Evolutionary conservation across 495 filamentous ascomycete species (phyloP).

Genomic region (Daldinia grandis): DNA sequence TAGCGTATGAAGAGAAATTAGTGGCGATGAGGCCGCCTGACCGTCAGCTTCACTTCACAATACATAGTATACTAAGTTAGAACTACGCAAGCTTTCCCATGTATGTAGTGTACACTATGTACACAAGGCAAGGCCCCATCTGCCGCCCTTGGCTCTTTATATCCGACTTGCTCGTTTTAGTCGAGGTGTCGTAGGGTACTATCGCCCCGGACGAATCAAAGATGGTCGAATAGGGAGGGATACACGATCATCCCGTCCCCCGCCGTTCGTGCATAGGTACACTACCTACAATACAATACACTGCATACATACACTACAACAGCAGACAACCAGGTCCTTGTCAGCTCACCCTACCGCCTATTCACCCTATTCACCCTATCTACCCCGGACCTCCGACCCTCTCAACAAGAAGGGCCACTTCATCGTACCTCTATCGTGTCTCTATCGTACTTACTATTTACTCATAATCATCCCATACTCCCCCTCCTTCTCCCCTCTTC

Average conservation of each 20-base stretch:
- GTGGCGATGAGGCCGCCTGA: not conserved
- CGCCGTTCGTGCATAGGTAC: constrained; percentile 32
- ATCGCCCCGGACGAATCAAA: constrained; percentile 33
- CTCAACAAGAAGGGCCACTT: constrained; percentile 33
- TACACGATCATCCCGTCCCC: constrained; percentile 26
- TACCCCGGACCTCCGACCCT: constrained; percentile 37
- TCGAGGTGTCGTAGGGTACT: constrained; percentile 2
- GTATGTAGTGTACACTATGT: no score
- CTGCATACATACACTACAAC: constrained; percentile 4
- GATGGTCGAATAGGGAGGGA: constrained; percentile 13
- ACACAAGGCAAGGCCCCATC: constrained; percentile 24
- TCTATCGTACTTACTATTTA: constrained; percentile 20
- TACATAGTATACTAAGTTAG: not conserved
- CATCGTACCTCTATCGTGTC: constrained; percentile 13
- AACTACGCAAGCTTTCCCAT: constrained; percentile 8
- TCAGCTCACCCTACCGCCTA: constrained; percentile 17
- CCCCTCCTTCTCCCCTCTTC: constrained; percentile 25
- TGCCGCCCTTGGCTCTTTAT: constrained; percentile 40
- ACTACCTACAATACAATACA: no score
- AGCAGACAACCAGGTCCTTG: constrained; percentile 11
- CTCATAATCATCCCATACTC: constrained; percentile 25
- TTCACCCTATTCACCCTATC: constrained; percentile 30
- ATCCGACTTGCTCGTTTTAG: constrained; percentile 27
- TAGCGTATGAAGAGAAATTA: not conserved
- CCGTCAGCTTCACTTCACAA: not conserved